Evolutionary conservation across 805 yeast genomes (phyloP).

Genomic region (Candida peoriensis): DNA sequence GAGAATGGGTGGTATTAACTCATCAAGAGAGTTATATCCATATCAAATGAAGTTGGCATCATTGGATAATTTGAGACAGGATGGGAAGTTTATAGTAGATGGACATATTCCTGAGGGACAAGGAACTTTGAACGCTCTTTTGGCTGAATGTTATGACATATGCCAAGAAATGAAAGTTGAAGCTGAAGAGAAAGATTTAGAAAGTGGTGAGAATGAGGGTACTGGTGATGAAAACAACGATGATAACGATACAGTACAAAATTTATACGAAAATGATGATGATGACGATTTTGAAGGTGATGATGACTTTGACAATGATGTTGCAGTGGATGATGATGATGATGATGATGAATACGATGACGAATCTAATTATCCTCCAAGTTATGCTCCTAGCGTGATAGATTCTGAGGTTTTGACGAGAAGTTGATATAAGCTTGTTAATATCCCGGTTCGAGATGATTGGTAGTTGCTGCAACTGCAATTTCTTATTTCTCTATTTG

Average conservation of each 20-base stretch:
- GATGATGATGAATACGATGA: constrained; percentile 30
- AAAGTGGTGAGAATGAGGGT: constrained; percentile 26
- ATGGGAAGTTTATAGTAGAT: constrained; percentile 88
- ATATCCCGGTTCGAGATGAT: too few relatives aligned
- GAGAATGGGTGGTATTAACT: constrained; percentile 86
- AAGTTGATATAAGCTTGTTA: too few relatives aligned
- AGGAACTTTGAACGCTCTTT: constrained; percentile 84
- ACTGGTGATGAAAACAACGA: constrained; percentile 21
- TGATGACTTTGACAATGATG: constrained; percentile 34
- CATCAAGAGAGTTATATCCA: constrained; percentile 88
- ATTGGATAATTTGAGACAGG: constrained; percentile 77
- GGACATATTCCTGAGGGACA: constrained; percentile 97
- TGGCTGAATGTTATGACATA: constrained; percentile 93
- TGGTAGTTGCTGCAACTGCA: too few relatives aligned
- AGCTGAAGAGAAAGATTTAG: constrained; percentile 47
- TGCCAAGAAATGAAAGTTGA: constrained; percentile 87
- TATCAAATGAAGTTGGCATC: constrained; percentile 92
- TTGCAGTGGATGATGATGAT: constrained; percentile 22
- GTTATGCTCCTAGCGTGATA: constrained; percentile 21
- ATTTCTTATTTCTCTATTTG: too few relatives aligned
- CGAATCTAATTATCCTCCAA: constrained; percentile 24
- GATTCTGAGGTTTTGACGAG: constrained; percentile 15
- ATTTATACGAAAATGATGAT: constrained; percentile 19
- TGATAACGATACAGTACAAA: constrained; percentile 11
- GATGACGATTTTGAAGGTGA: constrained; percentile 18